Percentiles rank a stretch among this genome's conserved stretches.
Conservation (phyloP, 2,329 filamentous ascomycete genomes). For the Alternaria gansuensis region DNA sequence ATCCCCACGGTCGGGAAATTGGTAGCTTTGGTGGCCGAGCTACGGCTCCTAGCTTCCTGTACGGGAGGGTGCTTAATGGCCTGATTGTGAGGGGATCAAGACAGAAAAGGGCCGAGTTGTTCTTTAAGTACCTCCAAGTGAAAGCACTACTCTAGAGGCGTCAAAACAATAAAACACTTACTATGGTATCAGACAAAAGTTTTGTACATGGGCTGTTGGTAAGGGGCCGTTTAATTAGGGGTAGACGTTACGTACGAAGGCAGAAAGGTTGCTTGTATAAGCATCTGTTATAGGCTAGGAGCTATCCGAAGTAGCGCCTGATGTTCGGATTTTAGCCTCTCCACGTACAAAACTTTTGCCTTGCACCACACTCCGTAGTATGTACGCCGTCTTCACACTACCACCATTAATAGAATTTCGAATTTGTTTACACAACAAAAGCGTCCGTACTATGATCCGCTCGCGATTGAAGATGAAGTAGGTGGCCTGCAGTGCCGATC, state of each 20-base stretch:
- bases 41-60: conserved; percentile 12
- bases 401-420: neutral
- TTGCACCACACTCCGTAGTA: too few relatives aligned
- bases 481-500: conserved; percentile 11
- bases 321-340: too few relatives aligned
- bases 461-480: conserved; percentile 3
- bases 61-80: conserved; percentile 1
- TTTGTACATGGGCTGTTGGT: too few relatives aligned
- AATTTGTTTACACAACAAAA: conserved; percentile 3
- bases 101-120: conserved; percentile 8
- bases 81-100: conserved; percentile 1
- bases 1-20: conserved; percentile 13
- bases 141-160: conserved; percentile 1
- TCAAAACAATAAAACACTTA: conserved; percentile 8
- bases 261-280: too few relatives aligned
- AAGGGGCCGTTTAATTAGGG: too few relatives aligned
- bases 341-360: too few relatives aligned
- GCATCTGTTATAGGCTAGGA: too few relatives aligned
- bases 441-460: conserved; percentile 5
- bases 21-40: conserved; percentile 9
- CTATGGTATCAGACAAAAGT: too few relatives aligned
- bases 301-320: too few relatives aligned
- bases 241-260: too few relatives aligned
- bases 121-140: conserved; percentile 9
- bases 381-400: conserved; percentile 8